Conservation (phyloP, 441 rosid species). For the Gossypium lobatum region DNA sequence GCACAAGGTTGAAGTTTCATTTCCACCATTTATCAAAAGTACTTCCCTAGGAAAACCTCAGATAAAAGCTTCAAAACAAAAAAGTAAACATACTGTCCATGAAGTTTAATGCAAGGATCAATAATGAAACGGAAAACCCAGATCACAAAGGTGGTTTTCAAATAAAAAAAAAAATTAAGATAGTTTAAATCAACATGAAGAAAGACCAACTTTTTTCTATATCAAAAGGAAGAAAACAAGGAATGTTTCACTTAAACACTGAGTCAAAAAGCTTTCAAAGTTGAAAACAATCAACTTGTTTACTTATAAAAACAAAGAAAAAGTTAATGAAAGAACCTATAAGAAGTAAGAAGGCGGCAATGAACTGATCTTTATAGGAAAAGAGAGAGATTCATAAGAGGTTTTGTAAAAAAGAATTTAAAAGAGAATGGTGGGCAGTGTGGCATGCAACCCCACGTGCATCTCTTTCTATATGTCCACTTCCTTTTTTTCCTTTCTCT, state of each 20-base stretch:
- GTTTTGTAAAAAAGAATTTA: constrained; percentile 12
- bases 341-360: not conserved
- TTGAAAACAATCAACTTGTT: not conserved
- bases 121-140: not conserved
- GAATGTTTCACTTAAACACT: not conserved
- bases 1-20: constrained; percentile 29
- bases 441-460: constrained; percentile 48
- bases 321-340: too few relatives aligned
- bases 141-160: too few relatives aligned
- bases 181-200: not conserved
- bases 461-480: constrained; percentile 16
- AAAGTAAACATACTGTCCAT: not conserved
- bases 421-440: constrained; percentile 25
- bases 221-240: too few relatives aligned
- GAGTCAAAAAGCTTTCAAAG: constrained; percentile 11
- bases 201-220: not conserved
- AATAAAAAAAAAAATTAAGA: not conserved
- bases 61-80: not conserved
- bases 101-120: not conserved
- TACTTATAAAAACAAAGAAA: not conserved
- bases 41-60: constrained; percentile 3
- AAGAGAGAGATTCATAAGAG: not conserved
- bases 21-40: constrained; percentile 34
- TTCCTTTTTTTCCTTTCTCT: not conserved
- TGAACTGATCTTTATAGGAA: constrained; percentile 9